phyloP scores from a whole-genome alignment of 2,329 filamentous ascomycete genomes.

The Berkeleyomyces basicola region DNA sequence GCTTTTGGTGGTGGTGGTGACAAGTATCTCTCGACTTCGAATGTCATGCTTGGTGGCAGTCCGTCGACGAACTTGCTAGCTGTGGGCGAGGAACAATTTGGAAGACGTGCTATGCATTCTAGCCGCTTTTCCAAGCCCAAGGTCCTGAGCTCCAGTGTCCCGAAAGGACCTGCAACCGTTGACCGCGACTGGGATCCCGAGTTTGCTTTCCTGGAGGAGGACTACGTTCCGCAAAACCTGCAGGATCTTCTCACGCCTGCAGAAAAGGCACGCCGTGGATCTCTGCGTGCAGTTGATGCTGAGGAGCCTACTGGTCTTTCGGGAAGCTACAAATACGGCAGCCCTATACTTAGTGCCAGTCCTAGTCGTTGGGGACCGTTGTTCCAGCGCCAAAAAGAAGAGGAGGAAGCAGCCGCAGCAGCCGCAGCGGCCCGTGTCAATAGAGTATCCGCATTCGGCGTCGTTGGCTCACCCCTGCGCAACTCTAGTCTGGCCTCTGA shows the following conservation, averaged over 20 bases:
- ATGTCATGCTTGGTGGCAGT: constrained; percentile 26
- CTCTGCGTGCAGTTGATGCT: constrained; percentile 37
- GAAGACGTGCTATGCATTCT: constrained; percentile 56
- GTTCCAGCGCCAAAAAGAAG: constrained; percentile 41
- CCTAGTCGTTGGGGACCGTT: constrained; percentile 45
- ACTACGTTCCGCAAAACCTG: constrained; percentile 61
- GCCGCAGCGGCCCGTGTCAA: constrained; percentile 15
- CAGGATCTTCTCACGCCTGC: constrained; percentile 50
- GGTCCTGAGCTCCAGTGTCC: constrained; percentile 51
- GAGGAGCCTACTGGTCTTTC: constrained; percentile 27
- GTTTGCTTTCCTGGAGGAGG: constrained; percentile 69
- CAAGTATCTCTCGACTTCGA: constrained; percentile 38
- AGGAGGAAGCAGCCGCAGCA: constrained; percentile 28
- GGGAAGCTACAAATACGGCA: constrained; percentile 41
- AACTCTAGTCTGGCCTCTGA: constrained; percentile 44
- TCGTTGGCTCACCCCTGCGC: constrained; percentile 48
- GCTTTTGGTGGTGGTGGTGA: constrained; percentile 42
- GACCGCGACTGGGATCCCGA: constrained; percentile 48
- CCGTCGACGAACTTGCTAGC: constrained; percentile 30
- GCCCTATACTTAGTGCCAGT: constrained; percentile 38
- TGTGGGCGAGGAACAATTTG: constrained; percentile 40
- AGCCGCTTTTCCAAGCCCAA: constrained; percentile 51
- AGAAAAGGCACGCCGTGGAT: constrained; percentile 49
- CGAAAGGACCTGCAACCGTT: constrained; percentile 40
- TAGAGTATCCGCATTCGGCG: constrained; percentile 41